Evolutionary conservation across 768 basidiomycete genomes (phyloP), one percentile per base, ranked within the genome.

Genomic region (Kwoniella sp.): DNA sequence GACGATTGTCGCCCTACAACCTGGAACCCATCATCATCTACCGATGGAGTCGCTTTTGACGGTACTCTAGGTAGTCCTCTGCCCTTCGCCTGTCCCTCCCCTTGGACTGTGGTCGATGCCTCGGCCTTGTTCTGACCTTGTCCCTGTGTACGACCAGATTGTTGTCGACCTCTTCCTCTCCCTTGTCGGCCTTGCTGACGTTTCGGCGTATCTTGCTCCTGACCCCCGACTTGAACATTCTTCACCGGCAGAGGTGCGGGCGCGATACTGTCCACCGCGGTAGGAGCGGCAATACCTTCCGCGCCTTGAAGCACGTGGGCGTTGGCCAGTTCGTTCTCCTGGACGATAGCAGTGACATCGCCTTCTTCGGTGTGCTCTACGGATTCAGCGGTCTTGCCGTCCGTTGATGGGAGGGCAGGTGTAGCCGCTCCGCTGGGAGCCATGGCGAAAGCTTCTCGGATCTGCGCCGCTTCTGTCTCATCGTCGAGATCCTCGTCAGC

Each of bases 21-120:
- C 61, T 73, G 71, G 61, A 76, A 76, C 34, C 74, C 74, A 54
- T 76, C 74, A 47, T 67, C 74, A 55, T 76, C 74, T 1, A 73
- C 61, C 1, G 60, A 57, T 23, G 61, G 56, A 11, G 41, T 17
- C 8, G 41, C 20, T 30, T 53, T 56, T n/a, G 48, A 45, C 22
- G 55, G 62, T 13, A 23, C 48, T 30, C 66, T 63, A 11, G 41
- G 41, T 4, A 45, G 41, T 45, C 41, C 41, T 45, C 41, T 7
- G 5, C 41, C 41, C 41, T n/a, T n/a, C n/a, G n/a, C n/a, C 9
- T 52, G 45, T 12, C 11, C 38, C 51, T 53, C 51, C 3, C 17
- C 17, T 45, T 9, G 41, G 4, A 7, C 41, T 3, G 11, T 17
- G 20, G 41, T 20, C 15, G 41, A 17, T 9, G 11, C 41, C 20